Evolutionary conservation across 768 basidiomycete genomes (phyloP).

Genomic region (Russula olivacea): DNA sequence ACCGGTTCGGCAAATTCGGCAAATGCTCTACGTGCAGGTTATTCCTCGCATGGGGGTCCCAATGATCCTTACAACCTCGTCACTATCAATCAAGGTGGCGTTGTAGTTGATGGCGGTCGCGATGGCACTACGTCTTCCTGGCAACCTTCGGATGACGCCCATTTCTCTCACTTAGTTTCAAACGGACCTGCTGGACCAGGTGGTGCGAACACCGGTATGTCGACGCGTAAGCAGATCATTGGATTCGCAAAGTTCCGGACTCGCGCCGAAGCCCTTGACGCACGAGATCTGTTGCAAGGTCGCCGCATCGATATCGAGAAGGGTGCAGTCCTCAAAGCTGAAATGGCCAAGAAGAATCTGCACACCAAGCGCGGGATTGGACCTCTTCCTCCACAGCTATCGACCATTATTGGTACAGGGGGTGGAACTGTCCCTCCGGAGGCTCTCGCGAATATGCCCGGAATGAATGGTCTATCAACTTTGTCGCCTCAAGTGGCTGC

Average conservation of each 20-base stretch:
- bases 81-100: constrained; percentile 75
- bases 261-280: constrained; percentile 78
- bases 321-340: constrained; percentile 89
- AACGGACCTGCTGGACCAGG: constrained; percentile 21
- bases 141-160: constrained; percentile 38
- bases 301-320: constrained; percentile 89
- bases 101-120: constrained; percentile 71
- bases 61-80: constrained; percentile 83
- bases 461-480: constrained; percentile 26
- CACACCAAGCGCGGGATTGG: constrained; percentile 91
- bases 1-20: constrained; percentile 27
- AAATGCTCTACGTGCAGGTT: constrained; percentile 24
- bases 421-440: constrained; percentile 24
- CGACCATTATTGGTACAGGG: constrained; percentile 23
- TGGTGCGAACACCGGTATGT: constrained; percentile 29
- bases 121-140: constrained; percentile 70
- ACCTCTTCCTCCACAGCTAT: constrained; percentile 25
- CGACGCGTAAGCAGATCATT: constrained; percentile 91
- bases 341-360: constrained; percentile 99
- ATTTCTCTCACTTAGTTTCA: constrained; percentile 29
- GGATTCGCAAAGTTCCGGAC: constrained; percentile 96
- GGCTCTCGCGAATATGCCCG: constrained; percentile 28
- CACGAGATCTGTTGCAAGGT: constrained; percentile 84
- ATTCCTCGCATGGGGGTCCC: constrained; percentile 41
- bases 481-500: constrained; percentile 14